Conservation (phyloP, 1,139 yeast species). For the Pichia sp. region DNA sequence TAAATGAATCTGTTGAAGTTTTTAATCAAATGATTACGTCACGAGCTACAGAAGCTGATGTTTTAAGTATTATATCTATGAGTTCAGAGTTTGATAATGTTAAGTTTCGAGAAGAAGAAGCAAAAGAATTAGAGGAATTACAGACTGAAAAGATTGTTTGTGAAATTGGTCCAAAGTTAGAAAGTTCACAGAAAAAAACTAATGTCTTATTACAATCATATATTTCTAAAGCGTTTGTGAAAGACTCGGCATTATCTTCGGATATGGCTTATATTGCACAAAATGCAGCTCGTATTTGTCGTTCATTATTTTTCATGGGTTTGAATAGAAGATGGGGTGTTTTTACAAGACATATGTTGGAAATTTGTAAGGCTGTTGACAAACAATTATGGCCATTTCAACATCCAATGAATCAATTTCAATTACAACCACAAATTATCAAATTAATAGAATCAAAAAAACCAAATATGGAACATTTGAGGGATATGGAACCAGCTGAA, state of each 20-base stretch:
- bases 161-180: constrained; percentile 74
- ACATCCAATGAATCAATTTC: constrained; percentile 87
- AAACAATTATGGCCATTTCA: constrained; percentile 82
- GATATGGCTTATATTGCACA: constrained; percentile 95
- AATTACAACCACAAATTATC: constrained; percentile 60
- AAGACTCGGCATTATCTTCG: constrained; percentile 76
- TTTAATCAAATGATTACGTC: constrained; percentile 85
- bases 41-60: constrained; percentile 86
- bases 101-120: constrained; percentile 84
- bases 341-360: constrained; percentile 65
- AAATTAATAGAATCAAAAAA: constrained; percentile 58
- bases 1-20: constrained; percentile 80
- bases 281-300: constrained; percentile 84
- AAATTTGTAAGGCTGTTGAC: constrained; percentile 83
- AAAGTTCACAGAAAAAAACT: constrained; percentile 79
- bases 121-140: constrained; percentile 59
- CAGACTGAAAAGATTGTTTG: constrained; percentile 64
- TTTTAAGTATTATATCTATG: constrained; percentile 82
- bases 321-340: constrained; percentile 86
- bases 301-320: constrained; percentile 85
- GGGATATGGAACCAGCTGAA: constrained; percentile 71
- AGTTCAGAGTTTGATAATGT: constrained; percentile 92
- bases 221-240: constrained; percentile 66
- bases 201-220: constrained; percentile 83
- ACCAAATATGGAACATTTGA: constrained; percentile 62